phyloP scores from a whole-genome alignment of 2,329 filamentous ascomycete species.

The Zasmidium citrigriseum region DNA sequence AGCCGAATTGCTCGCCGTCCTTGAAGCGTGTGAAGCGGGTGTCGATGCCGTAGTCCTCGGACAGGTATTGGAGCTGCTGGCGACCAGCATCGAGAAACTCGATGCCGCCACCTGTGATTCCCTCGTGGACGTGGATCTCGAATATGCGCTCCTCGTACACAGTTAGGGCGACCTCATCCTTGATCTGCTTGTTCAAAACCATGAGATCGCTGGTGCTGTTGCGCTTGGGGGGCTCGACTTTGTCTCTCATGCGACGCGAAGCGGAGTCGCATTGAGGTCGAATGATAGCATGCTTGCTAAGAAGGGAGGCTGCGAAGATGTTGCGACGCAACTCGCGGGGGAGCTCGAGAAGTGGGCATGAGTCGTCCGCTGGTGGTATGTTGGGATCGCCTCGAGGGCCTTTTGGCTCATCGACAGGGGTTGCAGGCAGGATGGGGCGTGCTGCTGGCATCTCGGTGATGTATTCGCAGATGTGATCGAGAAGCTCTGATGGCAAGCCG shows the following conservation, averaged over 20 bases:
- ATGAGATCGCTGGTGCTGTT: constrained; percentile 29
- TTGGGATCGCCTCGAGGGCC: constrained; percentile 1
- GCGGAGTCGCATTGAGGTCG: constrained; percentile 15
- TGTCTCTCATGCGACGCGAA: constrained; percentile 4
- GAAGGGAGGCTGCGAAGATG: constrained; percentile 22
- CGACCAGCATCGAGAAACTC: constrained; percentile 34
- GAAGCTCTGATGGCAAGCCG: neutral
- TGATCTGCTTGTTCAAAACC: constrained; percentile 26
- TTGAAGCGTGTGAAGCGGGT: constrained; percentile 31
- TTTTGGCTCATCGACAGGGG: neutral
- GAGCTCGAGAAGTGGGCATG: constrained; percentile 3
- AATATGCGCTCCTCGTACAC: constrained; percentile 35
- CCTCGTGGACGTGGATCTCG: constrained; percentile 33
- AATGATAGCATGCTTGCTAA: constrained; percentile 15
- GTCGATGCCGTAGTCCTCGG: constrained; percentile 20
- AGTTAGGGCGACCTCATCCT: constrained; percentile 18
- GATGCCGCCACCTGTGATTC: constrained; percentile 28
- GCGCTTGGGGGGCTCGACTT: neutral
- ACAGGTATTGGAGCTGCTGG: constrained; percentile 32
- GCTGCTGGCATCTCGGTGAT: too few relatives aligned
- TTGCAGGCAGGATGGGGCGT: too few relatives aligned
- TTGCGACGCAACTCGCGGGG: constrained; percentile 24
- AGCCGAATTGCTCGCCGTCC: constrained; percentile 26
- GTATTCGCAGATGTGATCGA: neutral
- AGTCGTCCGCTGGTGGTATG: neutral